phyloP scores from a whole-genome alignment of 345 rosid genomes.

The Aethionema arabicum region DNA sequence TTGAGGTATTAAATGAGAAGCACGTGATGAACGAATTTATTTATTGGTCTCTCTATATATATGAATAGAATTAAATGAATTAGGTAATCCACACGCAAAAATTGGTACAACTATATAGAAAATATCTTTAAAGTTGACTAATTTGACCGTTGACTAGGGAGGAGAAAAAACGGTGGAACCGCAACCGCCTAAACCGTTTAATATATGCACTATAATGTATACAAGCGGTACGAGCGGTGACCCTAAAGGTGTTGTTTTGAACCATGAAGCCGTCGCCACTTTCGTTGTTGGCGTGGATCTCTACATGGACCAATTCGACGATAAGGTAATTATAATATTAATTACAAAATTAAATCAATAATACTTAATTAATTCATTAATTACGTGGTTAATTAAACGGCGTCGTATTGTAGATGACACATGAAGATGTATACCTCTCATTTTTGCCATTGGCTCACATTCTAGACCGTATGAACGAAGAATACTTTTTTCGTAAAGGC shows the following conservation, averaged over 20 bases:
- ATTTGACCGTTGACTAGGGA: conserved; percentile 49
- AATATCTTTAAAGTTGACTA: not conserved
- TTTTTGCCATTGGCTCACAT: conserved; percentile 94
- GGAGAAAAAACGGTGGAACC: conserved; percentile 52
- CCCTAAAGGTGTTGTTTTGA: conserved; percentile 91
- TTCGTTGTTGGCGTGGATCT: conserved; percentile 71
- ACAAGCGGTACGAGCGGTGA: conserved; percentile 98
- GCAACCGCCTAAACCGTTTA: conserved; percentile 58
- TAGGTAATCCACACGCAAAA: conserved; percentile 5
- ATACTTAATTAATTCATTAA: no score
- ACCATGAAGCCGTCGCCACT: conserved; percentile 67
- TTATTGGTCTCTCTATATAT: not conserved
- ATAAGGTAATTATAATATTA: conserved; percentile 55
- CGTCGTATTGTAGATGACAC: conserved; percentile 66
- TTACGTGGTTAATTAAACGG: not conserved
- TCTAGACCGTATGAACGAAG: conserved; percentile 84
- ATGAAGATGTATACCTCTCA: conserved; percentile 81
- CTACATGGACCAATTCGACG: conserved; percentile 82
- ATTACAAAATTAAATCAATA: no score
- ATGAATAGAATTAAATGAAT: conserved; percentile 18
- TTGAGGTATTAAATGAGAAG: conserved; percentile 8
- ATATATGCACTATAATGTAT: conserved; percentile 90
- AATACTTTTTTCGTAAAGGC: conserved; percentile 79
- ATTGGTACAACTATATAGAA: not conserved
- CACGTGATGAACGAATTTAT: conserved; percentile 14